Evolutionary conservation across 495 filamentous ascomycete species (phyloP).

Genomic region (Hypoxylon lenormandii): DNA sequence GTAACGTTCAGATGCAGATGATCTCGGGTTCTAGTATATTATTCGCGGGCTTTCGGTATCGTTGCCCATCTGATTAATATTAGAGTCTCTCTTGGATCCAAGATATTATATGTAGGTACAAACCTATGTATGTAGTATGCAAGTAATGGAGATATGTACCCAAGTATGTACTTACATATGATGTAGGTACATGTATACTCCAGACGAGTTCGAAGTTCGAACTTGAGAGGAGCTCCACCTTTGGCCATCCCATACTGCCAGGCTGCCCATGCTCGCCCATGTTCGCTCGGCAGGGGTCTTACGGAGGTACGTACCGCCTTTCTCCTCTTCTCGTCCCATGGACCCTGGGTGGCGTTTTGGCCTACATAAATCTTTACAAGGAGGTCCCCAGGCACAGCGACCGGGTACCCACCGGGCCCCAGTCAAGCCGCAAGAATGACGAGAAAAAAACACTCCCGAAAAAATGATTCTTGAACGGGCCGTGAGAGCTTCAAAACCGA

Average conservation of each 20-base stretch:
- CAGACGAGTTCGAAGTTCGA: too few species aligned
- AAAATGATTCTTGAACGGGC: conserved; percentile 36
- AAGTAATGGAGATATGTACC: conserved; percentile 6
- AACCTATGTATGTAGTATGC: conserved; percentile 2
- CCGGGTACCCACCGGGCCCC: conserved; percentile 40
- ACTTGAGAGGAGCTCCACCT: too few species aligned
- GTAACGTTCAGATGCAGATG: conserved; percentile 41
- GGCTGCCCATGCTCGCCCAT: too few species aligned
- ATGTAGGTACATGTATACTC: conserved; percentile 19
- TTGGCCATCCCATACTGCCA: too few species aligned
- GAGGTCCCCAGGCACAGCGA: conserved; percentile 32
- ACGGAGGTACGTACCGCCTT: conserved; percentile 13
- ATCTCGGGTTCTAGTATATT: conserved; percentile 24
- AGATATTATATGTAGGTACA: conserved; percentile 1
- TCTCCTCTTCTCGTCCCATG: conserved; percentile 1
- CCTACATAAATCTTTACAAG: conserved; percentile 21
- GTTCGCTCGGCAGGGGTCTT: conserved; percentile 21
- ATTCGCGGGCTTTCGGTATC: conserved; percentile 29
- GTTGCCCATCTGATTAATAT: background rate
- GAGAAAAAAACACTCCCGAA: conserved; percentile 16
- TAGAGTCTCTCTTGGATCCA: too few species aligned
- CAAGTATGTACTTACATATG: conserved; percentile 35
- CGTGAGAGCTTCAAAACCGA: conserved; percentile 45
- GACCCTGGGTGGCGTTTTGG: conserved; percentile 15
- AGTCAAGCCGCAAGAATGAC: conserved; percentile 39